phyloP scores from a whole-genome alignment of 208 protist species.

The Endotrypanum monterogeii region DNA sequence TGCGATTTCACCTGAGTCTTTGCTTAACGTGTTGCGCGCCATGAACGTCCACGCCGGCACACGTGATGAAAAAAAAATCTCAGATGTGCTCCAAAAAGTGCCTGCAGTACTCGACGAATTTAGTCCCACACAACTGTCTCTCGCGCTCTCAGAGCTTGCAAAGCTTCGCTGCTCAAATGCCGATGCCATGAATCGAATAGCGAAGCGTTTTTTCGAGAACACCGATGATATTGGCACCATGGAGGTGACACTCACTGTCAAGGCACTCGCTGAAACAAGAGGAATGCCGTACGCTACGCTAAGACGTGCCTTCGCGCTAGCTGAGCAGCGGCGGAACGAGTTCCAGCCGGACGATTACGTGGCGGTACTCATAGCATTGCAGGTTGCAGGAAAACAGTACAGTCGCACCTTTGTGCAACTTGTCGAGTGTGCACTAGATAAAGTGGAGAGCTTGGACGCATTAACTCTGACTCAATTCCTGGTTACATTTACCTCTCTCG shows the following conservation, averaged over 20 bases:
- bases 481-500: conserved; percentile 55
- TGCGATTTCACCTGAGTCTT: conserved; percentile 72
- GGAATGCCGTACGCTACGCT: conserved; percentile 64
- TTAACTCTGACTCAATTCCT: conserved; percentile 72
- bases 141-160: conserved; percentile 64
- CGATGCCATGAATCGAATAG: conserved; percentile 60
- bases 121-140: conserved; percentile 60
- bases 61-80: conserved; percentile 78
- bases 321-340: conserved; percentile 49
- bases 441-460: conserved; percentile 84
- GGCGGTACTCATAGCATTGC: conserved; percentile 44
- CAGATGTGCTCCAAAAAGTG: conserved; percentile 52
- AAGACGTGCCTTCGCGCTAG: conserved; percentile 41
- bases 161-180: conserved; percentile 60
- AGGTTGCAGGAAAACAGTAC: conserved; percentile 53
- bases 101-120: conserved; percentile 76
- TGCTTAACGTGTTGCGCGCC: conserved; percentile 67
- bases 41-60: conserved; percentile 73
- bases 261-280: conserved; percentile 44
- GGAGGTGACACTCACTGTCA: conserved; percentile 55
- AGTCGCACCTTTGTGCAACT: conserved; percentile 55
- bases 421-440: conserved; percentile 65
- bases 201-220: conserved; percentile 52
- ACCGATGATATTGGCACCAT: conserved; percentile 61
- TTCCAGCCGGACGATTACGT: conserved; percentile 86